These are phyloP conservation scores for Chiua virens DNA, from an alignment of 768 basidiomycete species.

Conservation along the genomic window DNA sequence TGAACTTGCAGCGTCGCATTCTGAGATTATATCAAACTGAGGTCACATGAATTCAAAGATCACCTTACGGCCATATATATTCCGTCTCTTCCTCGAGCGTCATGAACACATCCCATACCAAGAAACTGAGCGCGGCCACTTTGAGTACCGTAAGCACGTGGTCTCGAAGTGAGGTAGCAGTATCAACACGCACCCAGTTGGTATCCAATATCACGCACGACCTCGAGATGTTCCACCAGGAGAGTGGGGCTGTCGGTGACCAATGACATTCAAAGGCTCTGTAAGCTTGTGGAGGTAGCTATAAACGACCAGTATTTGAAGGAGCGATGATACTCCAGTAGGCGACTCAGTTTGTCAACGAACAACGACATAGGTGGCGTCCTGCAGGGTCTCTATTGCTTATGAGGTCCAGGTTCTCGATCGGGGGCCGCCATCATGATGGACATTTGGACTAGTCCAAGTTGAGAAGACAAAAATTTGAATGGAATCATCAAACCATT, in stretches of 20 bases:
- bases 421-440: no score
- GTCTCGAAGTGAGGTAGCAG: background rate
- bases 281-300: no score
- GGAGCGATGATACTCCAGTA: no score
- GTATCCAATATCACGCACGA: conserved; percentile 6
- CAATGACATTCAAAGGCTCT: conserved; percentile 1
- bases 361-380: no score
- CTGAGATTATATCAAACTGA: background rate
- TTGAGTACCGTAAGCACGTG: background rate
- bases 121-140: conserved; percentile 28
- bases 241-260: background rate
- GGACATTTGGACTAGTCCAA: no score
- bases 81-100: conserved; percentile 26
- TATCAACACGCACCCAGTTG: conserved; percentile 8
- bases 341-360: no score
- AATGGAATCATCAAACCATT: no score
- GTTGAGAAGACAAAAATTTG: no score
- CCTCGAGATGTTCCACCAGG: conserved; percentile 2
- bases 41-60: no score
- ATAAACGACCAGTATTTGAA: no score
- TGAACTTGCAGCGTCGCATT: conserved; percentile 9
- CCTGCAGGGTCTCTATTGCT: no score
- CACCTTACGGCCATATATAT: conserved; percentile 33
- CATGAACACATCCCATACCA: conserved; percentile 30
- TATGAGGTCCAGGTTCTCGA: no score